These are phyloP conservation scores for Macrolepiota fuliginosa DNA, from an alignment of 768 basidiomycete species.

Conservation along the genomic window DNA sequence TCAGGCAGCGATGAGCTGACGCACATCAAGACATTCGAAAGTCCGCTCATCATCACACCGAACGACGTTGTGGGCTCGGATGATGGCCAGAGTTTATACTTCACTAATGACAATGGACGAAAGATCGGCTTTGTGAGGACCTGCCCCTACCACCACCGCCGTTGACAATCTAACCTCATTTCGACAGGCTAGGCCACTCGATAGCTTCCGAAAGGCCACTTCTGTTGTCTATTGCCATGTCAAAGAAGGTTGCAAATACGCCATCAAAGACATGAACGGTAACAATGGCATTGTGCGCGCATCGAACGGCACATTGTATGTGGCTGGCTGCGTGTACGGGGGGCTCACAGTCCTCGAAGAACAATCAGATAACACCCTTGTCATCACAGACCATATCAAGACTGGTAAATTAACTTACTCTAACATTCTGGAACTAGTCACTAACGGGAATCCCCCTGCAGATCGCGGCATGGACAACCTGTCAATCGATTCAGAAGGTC, in stretches of 20 bases:
- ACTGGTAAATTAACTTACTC: no score
- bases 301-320: conserved; percentile 63
- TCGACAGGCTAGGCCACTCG: conserved; percentile 24
- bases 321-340: conserved; percentile 44
- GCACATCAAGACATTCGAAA: conserved; percentile 57
- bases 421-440: background rate
- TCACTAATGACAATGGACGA: conserved; percentile 63
- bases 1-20: conserved; percentile 40
- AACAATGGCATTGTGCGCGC: conserved; percentile 64
- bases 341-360: conserved; percentile 52
- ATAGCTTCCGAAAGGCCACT: conserved; percentile 29
- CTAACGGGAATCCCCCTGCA: conserved; percentile 18
- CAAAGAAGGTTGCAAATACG: conserved; percentile 59
- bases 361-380: conserved; percentile 57
- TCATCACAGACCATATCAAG: conserved; percentile 48
- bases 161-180: background rate
- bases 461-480: conserved; percentile 62
- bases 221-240: conserved; percentile 67
- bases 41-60: conserved; percentile 57
- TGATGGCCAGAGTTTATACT: conserved; percentile 63
- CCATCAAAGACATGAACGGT: conserved; percentile 43
- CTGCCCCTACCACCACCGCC: background rate
- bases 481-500: conserved; percentile 55
- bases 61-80: conserved; percentile 70
- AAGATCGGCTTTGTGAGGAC: conserved; percentile 54